These are phyloP conservation scores for Cladobotryum mycophilum DNA, from an alignment of 2,329 filamentous ascomycete genomes.

Conservation along the genomic window DNA sequence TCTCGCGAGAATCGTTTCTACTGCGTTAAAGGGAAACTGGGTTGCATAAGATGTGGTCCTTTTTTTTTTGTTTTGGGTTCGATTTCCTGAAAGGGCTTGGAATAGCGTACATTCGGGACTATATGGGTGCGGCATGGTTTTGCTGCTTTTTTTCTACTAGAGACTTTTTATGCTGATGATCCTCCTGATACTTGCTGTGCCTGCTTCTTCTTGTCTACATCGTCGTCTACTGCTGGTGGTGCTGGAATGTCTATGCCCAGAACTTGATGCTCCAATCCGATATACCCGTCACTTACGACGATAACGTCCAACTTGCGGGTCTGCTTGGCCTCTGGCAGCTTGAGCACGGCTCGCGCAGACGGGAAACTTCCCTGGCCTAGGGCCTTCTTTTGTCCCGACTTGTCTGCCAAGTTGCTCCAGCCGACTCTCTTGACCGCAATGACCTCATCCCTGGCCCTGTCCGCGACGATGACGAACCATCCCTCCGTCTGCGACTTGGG, in stretches of 20 bases:
- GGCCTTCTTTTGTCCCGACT: slow-evolving; percentile 18
- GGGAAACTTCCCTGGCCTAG: slow-evolving; percentile 40
- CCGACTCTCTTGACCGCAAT: slow-evolving; percentile 79
- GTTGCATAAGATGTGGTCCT: neutral
- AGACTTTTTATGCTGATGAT: neutral
- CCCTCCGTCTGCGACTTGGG: slow-evolving; percentile 93
- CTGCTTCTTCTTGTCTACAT: slow-evolving; percentile 36
- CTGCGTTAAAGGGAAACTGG: neutral
- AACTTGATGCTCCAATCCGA: slow-evolving; percentile 59
- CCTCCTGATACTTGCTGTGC: slow-evolving; percentile 1
- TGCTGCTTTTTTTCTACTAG: neutral
- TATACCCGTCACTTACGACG: slow-evolving; percentile 82
- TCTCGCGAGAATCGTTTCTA: slow-evolving; percentile 12
- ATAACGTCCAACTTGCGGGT: slow-evolving; percentile 63
- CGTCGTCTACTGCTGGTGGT: slow-evolving; percentile 42
- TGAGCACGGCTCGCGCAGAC: slow-evolving; percentile 51
- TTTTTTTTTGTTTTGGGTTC: neutral
- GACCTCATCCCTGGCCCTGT: slow-evolving; percentile 64
- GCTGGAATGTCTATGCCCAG: slow-evolving; percentile 47
- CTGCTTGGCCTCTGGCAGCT: slow-evolving; percentile 47
- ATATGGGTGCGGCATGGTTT: neutral
- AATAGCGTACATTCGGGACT: neutral
- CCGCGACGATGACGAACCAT: slow-evolving; percentile 77
- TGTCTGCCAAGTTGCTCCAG: slow-evolving; percentile 44
- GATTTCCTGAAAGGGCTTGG: neutral